phyloP scores from a whole-genome alignment of 2,329 filamentous ascomycete genomes.

The Penicillium sp. region DNA sequence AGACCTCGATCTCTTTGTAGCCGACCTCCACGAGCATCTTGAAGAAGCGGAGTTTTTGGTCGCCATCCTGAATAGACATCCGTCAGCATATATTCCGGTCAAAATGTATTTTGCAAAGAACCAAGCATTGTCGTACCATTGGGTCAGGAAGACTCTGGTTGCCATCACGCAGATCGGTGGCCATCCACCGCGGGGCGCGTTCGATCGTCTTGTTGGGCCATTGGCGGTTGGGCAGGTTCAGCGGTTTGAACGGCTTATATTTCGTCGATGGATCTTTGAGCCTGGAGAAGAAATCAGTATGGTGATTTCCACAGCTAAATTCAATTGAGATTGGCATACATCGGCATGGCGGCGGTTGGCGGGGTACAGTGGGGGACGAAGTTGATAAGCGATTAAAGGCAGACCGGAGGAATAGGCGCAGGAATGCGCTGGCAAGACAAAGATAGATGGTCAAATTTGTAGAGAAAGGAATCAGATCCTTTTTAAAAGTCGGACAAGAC shows the following conservation, averaged over 20 bases:
- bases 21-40: slow-evolving; percentile 89
- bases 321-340: slow-evolving; percentile 32
- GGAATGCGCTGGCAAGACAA: slow-evolving; percentile 6
- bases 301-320: not conserved
- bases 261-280: slow-evolving; percentile 55
- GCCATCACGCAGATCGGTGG: slow-evolving; percentile 85
- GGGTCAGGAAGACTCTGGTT: slow-evolving; percentile 93
- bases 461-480: not conserved
- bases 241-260: slow-evolving; percentile 52
- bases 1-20: slow-evolving; percentile 97
- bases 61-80: slow-evolving; percentile 68
- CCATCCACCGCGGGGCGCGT: slow-evolving; percentile 88
- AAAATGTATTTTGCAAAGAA: not conserved
- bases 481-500: slow-evolving; percentile 11
- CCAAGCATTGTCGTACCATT: slow-evolving; percentile 70
- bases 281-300: slow-evolving; percentile 33
- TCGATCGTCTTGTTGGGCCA: slow-evolving; percentile 83
- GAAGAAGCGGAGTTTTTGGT: slow-evolving; percentile 95
- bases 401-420: slow-evolving; percentile 7
- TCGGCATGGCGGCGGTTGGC: slow-evolving; percentile 40
- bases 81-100: not conserved
- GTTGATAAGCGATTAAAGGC: slow-evolving; percentile 25
- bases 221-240: slow-evolving; percentile 58
- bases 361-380: slow-evolving; percentile 30
- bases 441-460: slow-evolving; percentile 5